Percentiles rank a stretch among this genome's conserved stretches.
Evolutionary conservation across 805 yeast species (phyloP).

Genomic region (Yarrowia sp.): DNA sequence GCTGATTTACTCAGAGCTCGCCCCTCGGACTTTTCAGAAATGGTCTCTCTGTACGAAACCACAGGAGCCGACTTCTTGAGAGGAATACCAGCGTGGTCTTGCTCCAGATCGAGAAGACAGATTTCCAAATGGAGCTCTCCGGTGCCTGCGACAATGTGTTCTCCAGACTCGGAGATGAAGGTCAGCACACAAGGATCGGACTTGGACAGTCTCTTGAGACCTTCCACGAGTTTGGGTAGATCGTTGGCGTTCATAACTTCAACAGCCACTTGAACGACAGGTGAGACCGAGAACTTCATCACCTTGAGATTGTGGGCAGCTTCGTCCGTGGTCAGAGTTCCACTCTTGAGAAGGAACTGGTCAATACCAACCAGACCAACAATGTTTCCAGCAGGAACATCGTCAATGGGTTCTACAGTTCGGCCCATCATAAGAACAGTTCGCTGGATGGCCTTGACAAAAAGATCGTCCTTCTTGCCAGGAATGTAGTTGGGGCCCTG

Average conservation of each 20-base stretch:
- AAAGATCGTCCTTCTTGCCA: conserved; percentile 96
- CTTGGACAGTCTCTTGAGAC: conserved; percentile 99
- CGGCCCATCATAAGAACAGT: conserved; percentile 99
- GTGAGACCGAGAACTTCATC: conserved; percentile 99
- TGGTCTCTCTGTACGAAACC: conserved; percentile 98
- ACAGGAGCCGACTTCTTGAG: conserved; percentile 96
- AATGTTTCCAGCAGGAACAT: conserved; percentile 99
- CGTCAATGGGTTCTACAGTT: conserved; percentile 94
- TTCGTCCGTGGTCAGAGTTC: conserved; percentile 97
- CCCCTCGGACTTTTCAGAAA: conserved; percentile 87
- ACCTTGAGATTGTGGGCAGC: conserved; percentile 99
- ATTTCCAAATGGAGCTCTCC: conserved; percentile 99
- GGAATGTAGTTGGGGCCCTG: conserved; percentile 99
- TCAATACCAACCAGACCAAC: conserved; percentile 99
- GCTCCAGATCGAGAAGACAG: conserved; percentile 90
- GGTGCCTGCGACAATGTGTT: conserved; percentile 99
- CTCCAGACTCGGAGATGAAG: conserved; percentile 90
- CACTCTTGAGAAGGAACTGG: conserved; percentile 98
- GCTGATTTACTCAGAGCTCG: conserved; percentile 98
- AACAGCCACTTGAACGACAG: conserved; percentile 99
- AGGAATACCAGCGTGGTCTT: conserved; percentile 99
- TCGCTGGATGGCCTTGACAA: conserved; percentile 97
- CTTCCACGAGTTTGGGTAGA: conserved; percentile 98
- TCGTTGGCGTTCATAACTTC: conserved; percentile 99
- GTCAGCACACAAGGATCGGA: conserved; percentile 98